A percentile compares a stretch with the other conserved stretches of the same genome.
phyloP scores from a whole-genome alignment of 169 alveolate species.

The Eimeria falciformis region DNA sequence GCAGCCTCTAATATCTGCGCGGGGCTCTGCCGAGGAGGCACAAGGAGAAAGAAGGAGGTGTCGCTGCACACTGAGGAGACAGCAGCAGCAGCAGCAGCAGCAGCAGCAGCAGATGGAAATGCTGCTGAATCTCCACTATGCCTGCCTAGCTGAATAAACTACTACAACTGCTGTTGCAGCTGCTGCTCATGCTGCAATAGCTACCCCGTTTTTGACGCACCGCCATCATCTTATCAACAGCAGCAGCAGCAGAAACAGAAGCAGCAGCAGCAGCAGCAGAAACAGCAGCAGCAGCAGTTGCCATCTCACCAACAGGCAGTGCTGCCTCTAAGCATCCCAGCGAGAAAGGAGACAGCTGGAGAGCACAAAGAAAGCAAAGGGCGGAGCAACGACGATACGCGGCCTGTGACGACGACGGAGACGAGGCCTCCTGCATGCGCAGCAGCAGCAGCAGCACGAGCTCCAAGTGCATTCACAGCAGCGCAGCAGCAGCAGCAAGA shows the following conservation, averaged over 20 bases:
- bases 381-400: slow-evolving; percentile 40
- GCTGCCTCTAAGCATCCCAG: slow-evolving; percentile 20
- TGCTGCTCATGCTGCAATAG: neutral
- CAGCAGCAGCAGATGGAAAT: slow-evolving; percentile 9
- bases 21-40: slow-evolving; percentile 36
- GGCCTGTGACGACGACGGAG: slow-evolving; percentile 30
- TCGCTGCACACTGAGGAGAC: slow-evolving; percentile 30
- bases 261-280: slow-evolving; percentile 36
- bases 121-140: too few species aligned
- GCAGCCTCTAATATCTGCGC: slow-evolving; percentile 1
- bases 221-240: too few species aligned
- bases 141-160: too few species aligned
- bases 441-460: slow-evolving; percentile 14
- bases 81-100: slow-evolving; percentile 4
- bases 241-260: slow-evolving; percentile 8
- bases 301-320: slow-evolving; percentile 17
- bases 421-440: slow-evolving; percentile 18
- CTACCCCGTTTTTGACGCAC: too few species aligned
- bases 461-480: neutral
- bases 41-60: slow-evolving; percentile 16
- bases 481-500: slow-evolving; percentile 5
- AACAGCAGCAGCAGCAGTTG: slow-evolving; percentile 11
- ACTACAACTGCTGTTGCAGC: too few species aligned
- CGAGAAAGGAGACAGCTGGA: slow-evolving; percentile 28
- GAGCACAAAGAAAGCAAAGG: slow-evolving; percentile 33